Conservation (phyloP, 75 land plant genomes). For the Cupressus sempervirens region DNA sequence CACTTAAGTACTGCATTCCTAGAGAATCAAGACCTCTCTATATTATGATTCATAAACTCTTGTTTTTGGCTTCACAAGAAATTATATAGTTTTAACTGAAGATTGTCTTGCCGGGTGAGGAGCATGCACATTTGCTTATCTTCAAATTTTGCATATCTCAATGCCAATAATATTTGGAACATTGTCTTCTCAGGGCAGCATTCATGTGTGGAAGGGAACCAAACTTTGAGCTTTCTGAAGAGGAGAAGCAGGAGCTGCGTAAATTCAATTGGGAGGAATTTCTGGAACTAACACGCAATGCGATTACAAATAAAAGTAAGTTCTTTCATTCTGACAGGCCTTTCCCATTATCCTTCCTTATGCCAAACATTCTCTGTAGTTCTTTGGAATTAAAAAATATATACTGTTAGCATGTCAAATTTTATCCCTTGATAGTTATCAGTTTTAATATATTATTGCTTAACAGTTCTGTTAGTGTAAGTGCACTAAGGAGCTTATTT, state of each 20-base stretch:
- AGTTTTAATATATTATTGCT: neutral
- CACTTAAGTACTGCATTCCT: neutral
- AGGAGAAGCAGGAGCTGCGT: conserved; percentile 75
- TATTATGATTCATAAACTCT: neutral
- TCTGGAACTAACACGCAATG: conserved; percentile 60
- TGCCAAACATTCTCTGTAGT: neutral
- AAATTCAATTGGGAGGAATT: conserved; percentile 81
- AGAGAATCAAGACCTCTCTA: neutral
- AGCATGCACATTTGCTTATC: neutral
- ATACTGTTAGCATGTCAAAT: neutral
- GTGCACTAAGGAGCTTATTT: neutral
- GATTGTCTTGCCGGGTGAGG: neutral
- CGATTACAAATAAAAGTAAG: conserved; percentile 72
- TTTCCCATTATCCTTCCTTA: neutral
- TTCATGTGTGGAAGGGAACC: conserved; percentile 98
- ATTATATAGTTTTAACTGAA: neutral
- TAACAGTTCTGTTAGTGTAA: neutral
- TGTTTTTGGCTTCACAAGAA: neutral
- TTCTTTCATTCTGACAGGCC: neutral
- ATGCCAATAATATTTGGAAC: neutral
- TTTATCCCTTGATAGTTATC: neutral
- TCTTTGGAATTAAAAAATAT: neutral
- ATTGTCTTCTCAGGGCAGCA: conserved; percentile 69
- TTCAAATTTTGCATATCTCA: neutral
- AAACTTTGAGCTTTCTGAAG: conserved; percentile 86